phyloP scores from a whole-genome alignment of 116 monocot genomes.

The Trichopus zeylanicus region DNA sequence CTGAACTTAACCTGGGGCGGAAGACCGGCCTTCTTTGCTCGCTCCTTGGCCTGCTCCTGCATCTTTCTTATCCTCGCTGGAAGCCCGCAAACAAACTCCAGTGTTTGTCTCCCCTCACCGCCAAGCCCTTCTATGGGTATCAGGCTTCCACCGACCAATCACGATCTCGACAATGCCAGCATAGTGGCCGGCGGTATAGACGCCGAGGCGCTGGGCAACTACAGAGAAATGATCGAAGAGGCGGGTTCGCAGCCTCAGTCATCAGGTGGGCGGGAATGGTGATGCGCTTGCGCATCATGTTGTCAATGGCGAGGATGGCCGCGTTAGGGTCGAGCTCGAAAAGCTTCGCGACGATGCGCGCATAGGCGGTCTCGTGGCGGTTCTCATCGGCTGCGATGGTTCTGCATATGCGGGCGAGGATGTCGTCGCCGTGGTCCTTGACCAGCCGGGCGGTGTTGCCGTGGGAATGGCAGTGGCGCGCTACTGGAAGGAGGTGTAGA shows the following conservation, averaged over 20 bases:
- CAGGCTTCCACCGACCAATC: slow-evolving; percentile 43
- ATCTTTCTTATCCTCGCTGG: slow-evolving; percentile 29
- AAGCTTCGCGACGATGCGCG: slow-evolving; percentile 36
- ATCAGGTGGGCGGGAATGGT: slow-evolving; percentile 67
- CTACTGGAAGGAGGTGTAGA: slow-evolving; percentile 66
- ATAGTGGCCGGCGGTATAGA: slow-evolving; percentile 56
- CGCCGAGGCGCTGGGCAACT: slow-evolving; percentile 46
- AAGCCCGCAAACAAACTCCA: slow-evolving; percentile 50
- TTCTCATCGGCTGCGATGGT: slow-evolving; percentile 66
- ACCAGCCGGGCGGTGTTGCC: slow-evolving; percentile 55
- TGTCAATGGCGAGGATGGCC: slow-evolving; percentile 37
- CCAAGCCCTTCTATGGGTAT: slow-evolving; percentile 26
- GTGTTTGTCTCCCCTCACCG: slow-evolving; percentile 32
- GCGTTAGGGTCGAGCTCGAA: slow-evolving; percentile 43
- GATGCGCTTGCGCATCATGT: slow-evolving; percentile 64
- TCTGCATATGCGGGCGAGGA: slow-evolving; percentile 43
- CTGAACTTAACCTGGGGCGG: slow-evolving; percentile 26
- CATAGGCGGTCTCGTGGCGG: slow-evolving; percentile 46
- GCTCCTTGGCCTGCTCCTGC: slow-evolving; percentile 41
- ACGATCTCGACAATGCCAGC: slow-evolving; percentile 49
- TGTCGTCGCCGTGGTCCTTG: slow-evolving; percentile 34
- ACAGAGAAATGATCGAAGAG: slow-evolving; percentile 54
- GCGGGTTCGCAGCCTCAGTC: slow-evolving; percentile 37
- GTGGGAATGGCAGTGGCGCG: slow-evolving; percentile 50
- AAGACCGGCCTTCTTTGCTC: slow-evolving; percentile 5